Evolutionary conservation across 108 stramenopile genomes (phyloP), one percentile per base, ranked within the genome.

Genomic region (Cyclostephanos tholiformis): DNA sequence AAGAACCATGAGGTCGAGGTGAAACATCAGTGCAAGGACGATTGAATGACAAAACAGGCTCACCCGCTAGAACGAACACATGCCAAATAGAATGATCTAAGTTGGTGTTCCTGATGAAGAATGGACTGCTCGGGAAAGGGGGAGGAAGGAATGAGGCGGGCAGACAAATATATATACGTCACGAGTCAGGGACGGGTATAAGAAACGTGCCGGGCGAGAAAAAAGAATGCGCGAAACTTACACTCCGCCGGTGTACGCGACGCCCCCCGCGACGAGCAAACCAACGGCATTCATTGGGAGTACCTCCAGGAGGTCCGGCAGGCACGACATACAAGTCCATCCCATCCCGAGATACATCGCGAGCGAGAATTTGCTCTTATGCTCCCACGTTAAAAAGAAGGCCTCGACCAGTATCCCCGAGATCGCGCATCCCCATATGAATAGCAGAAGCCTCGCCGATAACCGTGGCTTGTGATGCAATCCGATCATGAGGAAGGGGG

Each of bases 31-130:
- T n/a, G n/a, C 39, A n/a, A 22, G 20, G 14, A 2, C 17, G 36
- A 65, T 17, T 25, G n/a, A 70, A 58, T 58, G 17, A 50, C 19
- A 11, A 10, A 20, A 8, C 58, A 2, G 6, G 46, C 65, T 83
- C 84, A 29, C 89, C 92, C 10, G 86, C 79, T 69, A 93, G 61
- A 36, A 93, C 92, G 74, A 93, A 93, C 26, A 89, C 36, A 69
- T 93, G 92, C 92, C 92, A 93, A 44, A 93, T 87, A 30, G 84
- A 77, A 82, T 95, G 94, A 68, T 95, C 94, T 67, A 93, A 63
- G 70, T 91, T 87, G 63, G 86, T 87, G 81, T 95, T 89, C 36
- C 94, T 80, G 13, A 91, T 85, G 66, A 91, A 95, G 71, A 95
- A 93, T 41, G 94, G 94, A 7, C 68, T 69, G 26, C 0, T 53